Evolutionary conservation across 2,329 filamentous ascomycete genomes (phyloP).

Genomic region (Boeremia exigua): DNA sequence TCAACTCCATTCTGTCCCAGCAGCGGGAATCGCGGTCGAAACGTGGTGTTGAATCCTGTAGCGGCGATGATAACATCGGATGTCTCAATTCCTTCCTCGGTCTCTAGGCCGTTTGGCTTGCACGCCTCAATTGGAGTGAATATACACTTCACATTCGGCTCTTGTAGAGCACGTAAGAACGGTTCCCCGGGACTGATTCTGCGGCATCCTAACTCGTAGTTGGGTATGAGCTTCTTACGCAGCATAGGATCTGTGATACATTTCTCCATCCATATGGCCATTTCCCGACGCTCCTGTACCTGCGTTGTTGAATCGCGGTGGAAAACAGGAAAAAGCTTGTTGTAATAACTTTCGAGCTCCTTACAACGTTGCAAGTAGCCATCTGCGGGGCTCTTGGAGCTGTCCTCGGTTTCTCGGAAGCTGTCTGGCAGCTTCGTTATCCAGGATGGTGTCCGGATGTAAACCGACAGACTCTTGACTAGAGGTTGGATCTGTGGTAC

Average conservation of each 20-base stretch:
- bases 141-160: slow-evolving; percentile 10
- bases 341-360: slow-evolving; percentile 9
- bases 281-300: not conserved
- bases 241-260: slow-evolving; percentile 2
- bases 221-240: slow-evolving; percentile 11
- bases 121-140: slow-evolving; percentile 7
- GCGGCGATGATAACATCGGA: slow-evolving; percentile 16
- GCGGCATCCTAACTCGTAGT: slow-evolving; percentile 12
- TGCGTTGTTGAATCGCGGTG: slow-evolving; percentile 3
- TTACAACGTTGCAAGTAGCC: slow-evolving; percentile 12
- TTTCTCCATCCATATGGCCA: not conserved
- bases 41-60: slow-evolving; percentile 15
- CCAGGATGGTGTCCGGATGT: slow-evolving; percentile 14
- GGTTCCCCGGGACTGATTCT: slow-evolving; percentile 14
- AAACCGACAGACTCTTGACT: slow-evolving; percentile 7
- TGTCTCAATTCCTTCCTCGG: not conserved
- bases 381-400: not conserved
- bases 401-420: not conserved
- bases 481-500: slow-evolving; percentile 9
- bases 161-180: slow-evolving; percentile 7
- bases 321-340: slow-evolving; percentile 13
- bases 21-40: slow-evolving; percentile 9
- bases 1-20: slow-evolving; percentile 4
- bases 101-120: slow-evolving; percentile 4
- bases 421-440: slow-evolving; percentile 5